Base-by-base conservation (phyloP, 768 basidiomycete genomes). In the Boletales sp. region DNA sequence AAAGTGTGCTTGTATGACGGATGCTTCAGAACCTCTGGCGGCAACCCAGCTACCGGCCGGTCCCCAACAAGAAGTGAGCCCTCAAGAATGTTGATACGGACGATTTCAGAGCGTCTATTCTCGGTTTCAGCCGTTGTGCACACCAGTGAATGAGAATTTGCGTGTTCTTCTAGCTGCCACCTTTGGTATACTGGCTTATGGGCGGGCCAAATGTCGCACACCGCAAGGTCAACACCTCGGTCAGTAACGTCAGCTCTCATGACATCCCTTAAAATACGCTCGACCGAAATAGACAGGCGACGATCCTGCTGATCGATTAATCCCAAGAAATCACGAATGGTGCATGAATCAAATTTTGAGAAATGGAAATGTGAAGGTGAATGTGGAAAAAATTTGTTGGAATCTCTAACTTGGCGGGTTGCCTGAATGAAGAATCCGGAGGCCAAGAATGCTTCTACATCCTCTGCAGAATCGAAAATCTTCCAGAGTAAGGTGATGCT, bases 371-470 rank as follows among this genome's bases (percentile, higher is more conserved):
- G 61, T 58, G 25, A 56, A n/a, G n/a, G n/a, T n/a, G n/a, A n/a
- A n/a, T n/a, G n/a, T n/a, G n/a, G n/a, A n/a, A n/a, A n/a, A n/a
- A n/a, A n/a, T n/a, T n/a, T n/a, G n/a, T n/a, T n/a, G n/a, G n/a
- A n/a, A n/a, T n/a, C n/a, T n/a, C n/a, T n/a, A n/a, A n/a, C n/a
- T n/a, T n/a, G 55, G 51, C 32, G 9, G 9, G 32, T 8, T 33
- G 57, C 53, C 12, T 51, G 38, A 4, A 64, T 44, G 2, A 59
- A 48, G 44, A 70, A 50, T 2, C 52, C 47, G 41, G 67, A 67
- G 28, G 66, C 9, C 18, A 39, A 3, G 8, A 19, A 12, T 4
- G 18, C 10, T 19, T 39, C 38, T 10, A 39, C 38, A 19, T 39
- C 38, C 9, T 39, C 38, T 39, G 38, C 11, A 12, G 38, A 39